A percentile compares a stretch with the other conserved stretches of the same genome.
Conservation (phyloP, 225 moss, liverwort and hornwort species). For the Bryum argenteum region DNA sequence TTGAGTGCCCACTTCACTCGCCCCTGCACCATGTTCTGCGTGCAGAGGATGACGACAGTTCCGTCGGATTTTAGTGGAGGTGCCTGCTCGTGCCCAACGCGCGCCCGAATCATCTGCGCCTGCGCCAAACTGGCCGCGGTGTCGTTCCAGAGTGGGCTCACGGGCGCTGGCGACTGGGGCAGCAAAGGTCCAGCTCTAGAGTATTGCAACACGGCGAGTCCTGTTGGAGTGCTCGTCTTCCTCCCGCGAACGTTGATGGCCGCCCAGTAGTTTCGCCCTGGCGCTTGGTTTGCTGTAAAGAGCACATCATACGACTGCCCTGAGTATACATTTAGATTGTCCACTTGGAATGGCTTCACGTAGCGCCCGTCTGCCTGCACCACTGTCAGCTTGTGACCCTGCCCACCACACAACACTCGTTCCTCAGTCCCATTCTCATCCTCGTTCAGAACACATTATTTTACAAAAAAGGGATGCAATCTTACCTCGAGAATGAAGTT, state of each 20-base stretch:
- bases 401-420: not conserved
- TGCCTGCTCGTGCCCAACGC: not conserved
- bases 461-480: not conserved
- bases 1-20: constrained; percentile 65
- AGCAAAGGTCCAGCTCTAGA: constrained; percentile 3
- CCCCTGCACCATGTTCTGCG: constrained; percentile 61
- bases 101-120: constrained; percentile 37
- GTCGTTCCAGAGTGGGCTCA: constrained; percentile 69
- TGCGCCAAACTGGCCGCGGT: constrained; percentile 41
- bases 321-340: constrained; percentile 54
- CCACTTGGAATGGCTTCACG: constrained; percentile 54
- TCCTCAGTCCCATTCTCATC: too few relatives aligned
- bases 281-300: constrained; percentile 26
- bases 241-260: constrained; percentile 67
- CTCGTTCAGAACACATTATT: too few relatives aligned
- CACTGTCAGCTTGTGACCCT: constrained; percentile 68
- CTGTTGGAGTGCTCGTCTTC: constrained; percentile 47
- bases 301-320: constrained; percentile 40
- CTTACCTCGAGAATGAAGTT: constrained; percentile 68
- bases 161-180: constrained; percentile 42
- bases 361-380: constrained; percentile 60
- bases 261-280: constrained; percentile 52
- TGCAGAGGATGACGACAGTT: constrained; percentile 53
- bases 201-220: constrained; percentile 66
- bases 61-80: constrained; percentile 38